phyloP scores from a whole-genome alignment of 108 stramenopile genomes.

The Pseudonitzschia delicatissima region DNA sequence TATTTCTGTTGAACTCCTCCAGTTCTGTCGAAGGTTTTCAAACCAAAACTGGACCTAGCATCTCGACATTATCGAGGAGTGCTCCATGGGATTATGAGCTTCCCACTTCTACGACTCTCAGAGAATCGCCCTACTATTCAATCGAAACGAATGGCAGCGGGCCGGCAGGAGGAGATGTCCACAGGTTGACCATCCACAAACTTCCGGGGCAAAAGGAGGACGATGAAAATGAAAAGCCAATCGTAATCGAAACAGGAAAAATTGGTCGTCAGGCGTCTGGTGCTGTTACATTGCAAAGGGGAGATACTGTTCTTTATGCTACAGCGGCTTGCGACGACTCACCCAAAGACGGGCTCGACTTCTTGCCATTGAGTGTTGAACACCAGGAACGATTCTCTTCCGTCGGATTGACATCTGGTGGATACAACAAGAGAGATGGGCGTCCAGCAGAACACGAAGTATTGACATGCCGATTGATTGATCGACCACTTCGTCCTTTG shows the following conservation, averaged over 20 bases:
- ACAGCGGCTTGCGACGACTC: conserved; percentile 65
- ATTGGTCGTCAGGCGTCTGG: conserved; percentile 84
- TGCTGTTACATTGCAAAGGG: conserved; percentile 71
- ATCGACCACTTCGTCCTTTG: conserved; percentile 90
- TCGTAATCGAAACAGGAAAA: conserved; percentile 77
- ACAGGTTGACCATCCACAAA: conserved; percentile 60
- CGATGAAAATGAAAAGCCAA: conserved; percentile 21
- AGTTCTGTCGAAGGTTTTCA: conserved; percentile 2
- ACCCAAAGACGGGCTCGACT: conserved; percentile 63
- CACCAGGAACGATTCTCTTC: conserved; percentile 90
- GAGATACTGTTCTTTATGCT: conserved; percentile 72
- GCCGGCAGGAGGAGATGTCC: conserved; percentile 45
- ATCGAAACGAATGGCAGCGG: conserved; percentile 45
- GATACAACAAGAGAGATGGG: conserved; percentile 89
- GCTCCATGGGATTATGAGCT: not conserved
- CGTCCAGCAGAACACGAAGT: conserved; percentile 88
- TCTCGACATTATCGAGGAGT: not conserved
- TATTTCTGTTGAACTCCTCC: not conserved
- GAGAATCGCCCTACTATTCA: conserved; percentile 17
- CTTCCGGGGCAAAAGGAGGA: conserved; percentile 53
- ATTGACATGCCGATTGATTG: conserved; percentile 89
- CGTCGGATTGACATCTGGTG: conserved; percentile 83
- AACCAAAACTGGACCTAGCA: not conserved
- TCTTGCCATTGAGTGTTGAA: conserved; percentile 90
- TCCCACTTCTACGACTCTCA: not conserved